phyloP scores from a whole-genome alignment of 768 basidiomycete genomes.

The Terana coerulea region DNA sequence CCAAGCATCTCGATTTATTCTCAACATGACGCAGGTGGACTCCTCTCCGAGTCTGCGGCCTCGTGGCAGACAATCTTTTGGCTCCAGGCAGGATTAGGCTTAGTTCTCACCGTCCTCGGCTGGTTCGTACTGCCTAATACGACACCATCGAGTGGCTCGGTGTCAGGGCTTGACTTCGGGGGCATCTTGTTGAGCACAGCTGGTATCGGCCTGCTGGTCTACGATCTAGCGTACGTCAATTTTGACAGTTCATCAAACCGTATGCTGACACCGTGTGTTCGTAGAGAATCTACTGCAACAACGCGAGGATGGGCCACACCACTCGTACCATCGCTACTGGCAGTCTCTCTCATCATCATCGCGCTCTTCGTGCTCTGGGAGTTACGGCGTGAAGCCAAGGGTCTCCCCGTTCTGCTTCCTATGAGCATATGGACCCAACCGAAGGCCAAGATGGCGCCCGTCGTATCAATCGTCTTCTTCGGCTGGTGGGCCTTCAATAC shows the following conservation, averaged over 20 bases:
- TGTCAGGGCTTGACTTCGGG: slow-evolving; percentile 33
- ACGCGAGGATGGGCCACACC: slow-evolving; percentile 31
- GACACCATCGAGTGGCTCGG: slow-evolving; percentile 19
- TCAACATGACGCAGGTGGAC: background rate
- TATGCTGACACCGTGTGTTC: background rate
- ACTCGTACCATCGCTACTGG: slow-evolving; percentile 27
- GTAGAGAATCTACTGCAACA: slow-evolving; percentile 25
- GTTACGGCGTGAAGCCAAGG: slow-evolving; percentile 24
- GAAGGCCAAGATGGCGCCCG: slow-evolving; percentile 25
- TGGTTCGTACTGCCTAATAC: slow-evolving; percentile 19
- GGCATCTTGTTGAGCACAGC: slow-evolving; percentile 30
- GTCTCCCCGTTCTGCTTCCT: slow-evolving; percentile 29
- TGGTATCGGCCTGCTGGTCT: slow-evolving; percentile 31
- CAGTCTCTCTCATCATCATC: slow-evolving; percentile 25
- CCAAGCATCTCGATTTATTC: background rate
- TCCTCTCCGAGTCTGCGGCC: slow-evolving; percentile 25
- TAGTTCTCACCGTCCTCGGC: slow-evolving; percentile 25
- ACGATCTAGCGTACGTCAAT: slow-evolving; percentile 29
- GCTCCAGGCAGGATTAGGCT: slow-evolving; percentile 29
- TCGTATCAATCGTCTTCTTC: slow-evolving; percentile 30
- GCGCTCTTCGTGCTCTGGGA: slow-evolving; percentile 28
- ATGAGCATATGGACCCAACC: slow-evolving; percentile 31
- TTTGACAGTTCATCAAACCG: too few species aligned
- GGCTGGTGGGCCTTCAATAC: slow-evolving; percentile 32
- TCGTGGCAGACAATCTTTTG: slow-evolving; percentile 33